A percentile compares a stretch with the other conserved stretches of the same genome.
Conservation (phyloP, 2,329 filamentous ascomycete genomes). For the Talaromyces sp. region DNA sequence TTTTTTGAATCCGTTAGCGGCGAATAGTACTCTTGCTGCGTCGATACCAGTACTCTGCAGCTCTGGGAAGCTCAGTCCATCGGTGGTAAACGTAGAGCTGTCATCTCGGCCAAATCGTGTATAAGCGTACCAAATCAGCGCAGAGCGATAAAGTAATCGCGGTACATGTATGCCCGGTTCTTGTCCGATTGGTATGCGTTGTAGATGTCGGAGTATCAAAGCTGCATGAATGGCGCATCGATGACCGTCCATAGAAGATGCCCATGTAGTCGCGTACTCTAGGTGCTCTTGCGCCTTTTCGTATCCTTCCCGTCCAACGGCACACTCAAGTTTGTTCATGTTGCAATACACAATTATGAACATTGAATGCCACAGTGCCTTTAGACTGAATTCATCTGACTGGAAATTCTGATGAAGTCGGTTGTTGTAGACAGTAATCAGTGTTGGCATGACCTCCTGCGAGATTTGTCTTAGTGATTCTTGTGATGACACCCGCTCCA, state of each 20-base stretch:
- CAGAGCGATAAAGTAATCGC: slow-evolving; percentile 23
- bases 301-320: slow-evolving; percentile 28
- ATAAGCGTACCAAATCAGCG: slow-evolving; percentile 26
- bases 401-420: slow-evolving; percentile 21
- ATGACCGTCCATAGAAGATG: slow-evolving; percentile 23
- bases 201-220: slow-evolving; percentile 24
- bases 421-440: slow-evolving; percentile 3
- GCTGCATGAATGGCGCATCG: slow-evolving; percentile 25
- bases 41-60: neutral
- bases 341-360: slow-evolving; percentile 29
- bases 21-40: slow-evolving; percentile 3
- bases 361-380: slow-evolving; percentile 31
- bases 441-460: neutral
- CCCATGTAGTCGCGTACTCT: slow-evolving; percentile 23
- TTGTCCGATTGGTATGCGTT: slow-evolving; percentile 22
- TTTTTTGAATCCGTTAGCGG: slow-evolving; percentile 11
- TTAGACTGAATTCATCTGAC: slow-evolving; percentile 25
- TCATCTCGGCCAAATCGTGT: slow-evolving; percentile 14
- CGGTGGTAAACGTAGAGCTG: neutral
- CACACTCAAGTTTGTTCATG: slow-evolving; percentile 28
- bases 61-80: neutral
- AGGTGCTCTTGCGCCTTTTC: slow-evolving; percentile 19
- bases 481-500: neutral
- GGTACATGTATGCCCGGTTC: slow-evolving; percentile 29
- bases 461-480: neutral